These are phyloP conservation scores for Jacaranda mimosifolia DNA, from an alignment of 257 asterid genomes.

Conservation along the genomic window DNA sequence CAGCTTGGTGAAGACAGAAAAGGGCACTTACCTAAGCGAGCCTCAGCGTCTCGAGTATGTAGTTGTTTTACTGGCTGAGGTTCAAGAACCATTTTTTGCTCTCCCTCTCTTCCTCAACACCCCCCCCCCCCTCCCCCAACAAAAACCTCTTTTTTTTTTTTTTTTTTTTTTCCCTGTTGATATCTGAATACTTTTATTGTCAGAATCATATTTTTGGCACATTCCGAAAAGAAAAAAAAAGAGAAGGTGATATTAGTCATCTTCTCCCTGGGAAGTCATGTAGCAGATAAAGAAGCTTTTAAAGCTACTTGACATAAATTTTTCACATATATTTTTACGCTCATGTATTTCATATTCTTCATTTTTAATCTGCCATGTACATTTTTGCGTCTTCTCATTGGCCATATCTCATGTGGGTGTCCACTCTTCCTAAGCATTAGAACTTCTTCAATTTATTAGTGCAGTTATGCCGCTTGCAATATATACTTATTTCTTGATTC, in stretches of 20 bases:
- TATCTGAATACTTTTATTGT: slow-evolving; percentile 15
- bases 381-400: not conserved
- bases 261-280: not conserved
- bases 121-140: too few relatives aligned
- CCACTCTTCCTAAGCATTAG: not conserved
- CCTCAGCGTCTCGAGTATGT: slow-evolving; percentile 69
- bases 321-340: not conserved
- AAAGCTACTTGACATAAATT: not conserved
- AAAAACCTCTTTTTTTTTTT: too few relatives aligned
- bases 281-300: slow-evolving; percentile 3
- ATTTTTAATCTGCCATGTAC: not conserved
- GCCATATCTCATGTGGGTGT: not conserved
- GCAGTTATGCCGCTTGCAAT: slow-evolving; percentile 1
- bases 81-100: slow-evolving; percentile 6
- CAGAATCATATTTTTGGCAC: not conserved
- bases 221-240: too few relatives aligned
- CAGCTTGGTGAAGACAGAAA: slow-evolving; percentile 96
- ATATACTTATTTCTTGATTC: not conserved
- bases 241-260: not conserved
- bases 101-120: not conserved
- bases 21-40: slow-evolving; percentile 84
- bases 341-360: not conserved
- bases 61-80: slow-evolving; percentile 30
- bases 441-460: not conserved
- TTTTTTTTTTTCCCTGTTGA: not conserved